Evolutionary conservation across 2,329 filamentous ascomycete species (phyloP).

Genomic region (Monosporascus cannonballus): DNA sequence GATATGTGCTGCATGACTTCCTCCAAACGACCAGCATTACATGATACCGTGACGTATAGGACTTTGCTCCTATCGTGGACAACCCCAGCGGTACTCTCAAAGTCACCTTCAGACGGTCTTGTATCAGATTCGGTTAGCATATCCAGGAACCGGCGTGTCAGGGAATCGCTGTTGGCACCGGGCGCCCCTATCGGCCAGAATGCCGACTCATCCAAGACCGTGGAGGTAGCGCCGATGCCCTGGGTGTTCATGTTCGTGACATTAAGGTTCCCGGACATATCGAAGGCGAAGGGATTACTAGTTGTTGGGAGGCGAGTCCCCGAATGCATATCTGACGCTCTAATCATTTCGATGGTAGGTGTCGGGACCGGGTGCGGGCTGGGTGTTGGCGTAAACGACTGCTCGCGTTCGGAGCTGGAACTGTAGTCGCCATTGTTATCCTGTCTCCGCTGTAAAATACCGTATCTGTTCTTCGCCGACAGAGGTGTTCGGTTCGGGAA

Average conservation of each 20-base stretch:
- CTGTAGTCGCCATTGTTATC: not conserved
- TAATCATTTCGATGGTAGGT: not conserved
- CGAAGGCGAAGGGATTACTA: not conserved
- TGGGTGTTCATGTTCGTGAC: not conserved
- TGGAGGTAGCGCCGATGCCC: not conserved
- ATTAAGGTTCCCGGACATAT: not conserved
- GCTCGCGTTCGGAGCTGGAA: not conserved
- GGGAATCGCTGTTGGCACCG: not conserved
- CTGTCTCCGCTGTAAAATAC: not conserved
- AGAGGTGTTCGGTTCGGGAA: constrained; percentile 1
- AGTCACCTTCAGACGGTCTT: not conserved
- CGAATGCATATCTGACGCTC: not conserved
- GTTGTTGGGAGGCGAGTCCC: not conserved
- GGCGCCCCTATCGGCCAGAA: not conserved
- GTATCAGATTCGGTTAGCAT: not conserved
- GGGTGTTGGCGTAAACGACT: not conserved
- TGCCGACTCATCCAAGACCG: not conserved
- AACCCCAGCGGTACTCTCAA: not conserved
- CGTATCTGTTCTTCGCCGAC: not conserved
- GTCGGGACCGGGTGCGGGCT: not conserved
- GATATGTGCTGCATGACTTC: not conserved
- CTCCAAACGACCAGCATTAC: not conserved
- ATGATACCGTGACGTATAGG: not conserved
- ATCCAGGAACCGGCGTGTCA: not conserved
- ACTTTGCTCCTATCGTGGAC: not conserved